Conservation (phyloP, 495 filamentous ascomycete species). For the Penicillium parvum region DNA sequence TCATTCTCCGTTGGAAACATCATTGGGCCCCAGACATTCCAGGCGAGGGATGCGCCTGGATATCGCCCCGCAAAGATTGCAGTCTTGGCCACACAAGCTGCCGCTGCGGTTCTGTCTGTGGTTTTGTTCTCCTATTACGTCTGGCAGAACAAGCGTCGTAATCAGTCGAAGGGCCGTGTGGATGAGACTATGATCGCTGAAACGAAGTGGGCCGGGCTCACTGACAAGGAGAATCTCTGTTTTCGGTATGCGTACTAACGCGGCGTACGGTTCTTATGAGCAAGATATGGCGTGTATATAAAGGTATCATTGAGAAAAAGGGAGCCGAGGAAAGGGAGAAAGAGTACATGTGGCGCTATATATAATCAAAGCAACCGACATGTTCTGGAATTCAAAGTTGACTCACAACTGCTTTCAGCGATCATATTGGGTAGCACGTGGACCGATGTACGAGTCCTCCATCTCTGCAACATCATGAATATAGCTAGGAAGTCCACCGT, state of each 20-base stretch:
- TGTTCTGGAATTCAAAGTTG: too few relatives aligned
- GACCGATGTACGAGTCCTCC: too few relatives aligned
- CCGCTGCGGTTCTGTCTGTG: slow-evolving; percentile 34
- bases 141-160: slow-evolving; percentile 39
- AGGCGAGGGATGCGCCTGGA: slow-evolving; percentile 51
- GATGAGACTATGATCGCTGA: slow-evolving; percentile 22
- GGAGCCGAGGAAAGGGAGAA: too few relatives aligned
- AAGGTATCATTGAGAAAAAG: too few relatives aligned
- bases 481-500: too few relatives aligned
- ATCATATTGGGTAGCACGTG: too few relatives aligned
- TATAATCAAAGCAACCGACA: too few relatives aligned
- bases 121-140: slow-evolving; percentile 42
- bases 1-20: slow-evolving; percentile 62
- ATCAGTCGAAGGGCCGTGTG: slow-evolving; percentile 17
- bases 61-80: slow-evolving; percentile 61
- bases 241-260: slow-evolving; percentile 48
- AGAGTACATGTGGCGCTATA: too few relatives aligned
- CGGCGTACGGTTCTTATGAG: too few relatives aligned
- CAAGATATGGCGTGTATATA: too few relatives aligned
- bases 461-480: too few relatives aligned
- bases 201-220: slow-evolving; percentile 37
- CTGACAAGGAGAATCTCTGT: slow-evolving; percentile 35
- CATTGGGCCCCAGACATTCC: slow-evolving; percentile 65
- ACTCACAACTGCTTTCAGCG: too few relatives aligned
- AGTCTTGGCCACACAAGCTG: slow-evolving; percentile 47